Evolutionary conservation across 2,329 filamentous ascomycete genomes (phyloP).

Genomic region (Colletotrichum costaricense): DNA sequence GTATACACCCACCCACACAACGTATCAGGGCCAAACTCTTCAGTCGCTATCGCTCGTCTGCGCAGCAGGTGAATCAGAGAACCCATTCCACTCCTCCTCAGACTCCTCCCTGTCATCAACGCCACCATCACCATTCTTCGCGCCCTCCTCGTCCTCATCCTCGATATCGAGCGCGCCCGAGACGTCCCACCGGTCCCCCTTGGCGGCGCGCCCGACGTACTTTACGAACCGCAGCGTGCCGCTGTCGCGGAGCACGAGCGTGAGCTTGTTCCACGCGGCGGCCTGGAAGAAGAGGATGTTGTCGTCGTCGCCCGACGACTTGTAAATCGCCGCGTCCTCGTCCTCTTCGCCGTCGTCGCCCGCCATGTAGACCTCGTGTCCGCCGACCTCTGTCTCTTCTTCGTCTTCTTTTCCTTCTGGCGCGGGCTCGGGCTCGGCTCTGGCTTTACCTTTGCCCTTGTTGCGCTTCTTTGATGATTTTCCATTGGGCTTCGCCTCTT

Average conservation of each 20-base stretch:
- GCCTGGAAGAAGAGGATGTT: constrained; percentile 74
- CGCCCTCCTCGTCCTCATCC: constrained; percentile 58
- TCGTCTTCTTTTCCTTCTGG: constrained; percentile 44
- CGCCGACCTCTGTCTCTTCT: constrained; percentile 64
- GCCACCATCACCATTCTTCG: constrained; percentile 45
- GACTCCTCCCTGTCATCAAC: constrained; percentile 44
- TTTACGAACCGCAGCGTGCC: constrained; percentile 94
- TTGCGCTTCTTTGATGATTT: constrained; percentile 46
- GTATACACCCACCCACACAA: too few species aligned
- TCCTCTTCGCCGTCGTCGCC: constrained; percentile 78
- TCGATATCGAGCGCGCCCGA: constrained; percentile 81
- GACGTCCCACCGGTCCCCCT: constrained; percentile 93
- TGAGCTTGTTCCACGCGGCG: constrained; percentile 88
- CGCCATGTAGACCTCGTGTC: constrained; percentile 94
- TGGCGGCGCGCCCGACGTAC: constrained; percentile 86
- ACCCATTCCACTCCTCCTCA: constrained; percentile 68
- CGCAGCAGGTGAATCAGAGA: constrained; percentile 53
- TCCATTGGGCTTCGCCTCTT: constrained; percentile 45
- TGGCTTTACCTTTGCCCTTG: constrained; percentile 46
- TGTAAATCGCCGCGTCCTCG: constrained; percentile 84
- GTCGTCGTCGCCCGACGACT: constrained; percentile 80
- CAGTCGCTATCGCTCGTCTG: constrained; percentile 49
- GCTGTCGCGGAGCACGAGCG: constrained; percentile 87
- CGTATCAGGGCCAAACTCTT: too few species aligned
- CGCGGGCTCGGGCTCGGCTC: constrained; percentile 41